phyloP scores from a whole-genome alignment of 495 filamentous ascomycete species.

The Aspergillus homomorphus region DNA sequence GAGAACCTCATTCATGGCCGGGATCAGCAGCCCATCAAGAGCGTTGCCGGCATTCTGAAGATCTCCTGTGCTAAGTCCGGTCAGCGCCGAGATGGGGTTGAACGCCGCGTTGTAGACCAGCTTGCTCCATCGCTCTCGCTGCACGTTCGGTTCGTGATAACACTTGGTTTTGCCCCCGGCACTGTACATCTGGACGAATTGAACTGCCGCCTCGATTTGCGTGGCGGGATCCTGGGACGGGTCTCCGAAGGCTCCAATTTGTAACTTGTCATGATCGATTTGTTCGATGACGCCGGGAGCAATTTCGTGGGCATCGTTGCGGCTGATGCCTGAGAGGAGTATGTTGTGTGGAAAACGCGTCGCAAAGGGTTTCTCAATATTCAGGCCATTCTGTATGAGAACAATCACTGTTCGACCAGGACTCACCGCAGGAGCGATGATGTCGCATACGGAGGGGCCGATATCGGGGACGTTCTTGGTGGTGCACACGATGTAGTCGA shows the following conservation, averaged over 20 bases:
- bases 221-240: slow-evolving; percentile 15
- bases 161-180: slow-evolving; percentile 27
- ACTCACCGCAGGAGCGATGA: slow-evolving; percentile 52
- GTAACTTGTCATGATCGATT: slow-evolving; percentile 36
- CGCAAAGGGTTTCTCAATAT: slow-evolving; percentile 52
- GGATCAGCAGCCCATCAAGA: too few relatives aligned
- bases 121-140: slow-evolving; percentile 46
- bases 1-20: slow-evolving; percentile 38
- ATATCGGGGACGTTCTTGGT: slow-evolving; percentile 47
- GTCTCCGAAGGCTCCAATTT: slow-evolving; percentile 46
- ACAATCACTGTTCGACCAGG: slow-evolving; percentile 50
- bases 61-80: slow-evolving; percentile 27
- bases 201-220: slow-evolving; percentile 27
- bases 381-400: slow-evolving; percentile 61
- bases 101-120: slow-evolving; percentile 48
- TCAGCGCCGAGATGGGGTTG: slow-evolving; percentile 46
- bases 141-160: slow-evolving; percentile 33
- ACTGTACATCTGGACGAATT: slow-evolving; percentile 40
- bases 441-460: slow-evolving; percentile 23
- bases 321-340: slow-evolving; percentile 50
- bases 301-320: slow-evolving; percentile 50
- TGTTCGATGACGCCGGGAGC: slow-evolving; percentile 45
- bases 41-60: too few relatives aligned
- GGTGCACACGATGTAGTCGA: slow-evolving; percentile 52
- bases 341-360: slow-evolving; percentile 48